phyloP scores from a whole-genome alignment of 2,329 filamentous ascomycete genomes.

The Diaporthe australafricana region DNA sequence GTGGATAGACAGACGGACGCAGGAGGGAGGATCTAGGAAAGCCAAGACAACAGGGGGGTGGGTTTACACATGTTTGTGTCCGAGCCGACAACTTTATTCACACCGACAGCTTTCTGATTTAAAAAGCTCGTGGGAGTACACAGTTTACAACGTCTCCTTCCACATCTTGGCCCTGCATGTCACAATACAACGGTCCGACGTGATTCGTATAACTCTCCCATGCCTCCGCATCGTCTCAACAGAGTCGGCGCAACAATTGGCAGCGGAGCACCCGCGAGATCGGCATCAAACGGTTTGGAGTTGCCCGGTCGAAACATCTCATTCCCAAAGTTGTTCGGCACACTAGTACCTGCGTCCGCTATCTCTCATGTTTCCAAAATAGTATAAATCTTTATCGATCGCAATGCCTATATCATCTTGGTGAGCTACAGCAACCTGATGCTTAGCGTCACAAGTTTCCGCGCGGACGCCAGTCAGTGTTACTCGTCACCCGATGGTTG shows the following conservation, averaged over 20 bases:
- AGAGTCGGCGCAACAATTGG: background rate
- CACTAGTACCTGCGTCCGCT: background rate
- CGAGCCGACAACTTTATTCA: no score
- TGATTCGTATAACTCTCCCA: background rate
- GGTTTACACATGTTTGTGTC: background rate
- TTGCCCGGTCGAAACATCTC: background rate
- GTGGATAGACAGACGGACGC: background rate
- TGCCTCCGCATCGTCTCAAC: background rate
- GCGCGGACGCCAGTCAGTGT: background rate
- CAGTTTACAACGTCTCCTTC: no score
- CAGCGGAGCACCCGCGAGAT: background rate
- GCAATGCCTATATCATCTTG: background rate
- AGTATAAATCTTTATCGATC: background rate
- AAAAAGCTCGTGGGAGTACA: no score
- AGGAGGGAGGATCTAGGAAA: background rate
- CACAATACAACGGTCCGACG: background rate
- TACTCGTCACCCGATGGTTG: background rate
- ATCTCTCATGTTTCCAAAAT: background rate
- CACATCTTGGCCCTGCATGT: no score
- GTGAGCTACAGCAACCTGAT: background rate
- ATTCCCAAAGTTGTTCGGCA: background rate
- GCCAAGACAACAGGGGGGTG: background rate
- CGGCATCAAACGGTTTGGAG: conserved; percentile 1
- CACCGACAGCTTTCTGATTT: no score
- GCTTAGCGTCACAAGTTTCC: background rate